Conservation (phyloP, 2,329 filamentous ascomycete genomes). For the Raffaelea albimanens region DNA sequence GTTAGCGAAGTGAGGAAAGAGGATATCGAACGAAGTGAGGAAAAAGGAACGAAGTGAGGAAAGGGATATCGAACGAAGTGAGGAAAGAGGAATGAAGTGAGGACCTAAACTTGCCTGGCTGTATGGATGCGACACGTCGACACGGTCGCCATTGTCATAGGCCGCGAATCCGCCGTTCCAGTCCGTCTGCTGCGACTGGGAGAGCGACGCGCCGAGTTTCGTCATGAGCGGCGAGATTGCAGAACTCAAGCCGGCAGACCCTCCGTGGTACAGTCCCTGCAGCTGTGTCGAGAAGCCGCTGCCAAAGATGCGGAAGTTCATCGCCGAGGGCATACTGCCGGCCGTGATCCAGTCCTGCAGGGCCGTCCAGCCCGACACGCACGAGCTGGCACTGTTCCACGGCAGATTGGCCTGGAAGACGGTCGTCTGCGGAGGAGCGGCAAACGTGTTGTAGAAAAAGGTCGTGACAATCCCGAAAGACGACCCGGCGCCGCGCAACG, state of each 20-base stretch:
- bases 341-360: conserved; percentile 18
- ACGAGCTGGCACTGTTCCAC: conserved; percentile 14
- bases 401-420: conserved; percentile 18
- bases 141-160: conserved; percentile 20
- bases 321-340: conserved; percentile 16
- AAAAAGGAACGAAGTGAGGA: too few relatives aligned
- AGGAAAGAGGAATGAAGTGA: too few relatives aligned
- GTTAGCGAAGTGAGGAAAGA: too few relatives aligned
- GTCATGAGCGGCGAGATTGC: conserved; percentile 16
- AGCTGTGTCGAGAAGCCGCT: conserved; percentile 15
- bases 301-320: conserved; percentile 21
- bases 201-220: conserved; percentile 14
- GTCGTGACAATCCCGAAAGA: conserved; percentile 30
- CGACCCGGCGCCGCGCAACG: conserved; percentile 29
- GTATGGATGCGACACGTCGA: conserved; percentile 18
- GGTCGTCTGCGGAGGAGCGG: conserved; percentile 23
- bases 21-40: too few relatives aligned
- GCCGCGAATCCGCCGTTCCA: conserved; percentile 21
- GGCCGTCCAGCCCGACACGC: conserved; percentile 14
- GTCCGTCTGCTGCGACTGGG: conserved; percentile 14
- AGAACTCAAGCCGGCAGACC: conserved; percentile 7
- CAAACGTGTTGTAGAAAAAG: conserved; percentile 29
- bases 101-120: conserved; percentile 8
- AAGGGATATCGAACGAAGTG: too few relatives aligned
- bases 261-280: conserved; percentile 20